Conservation (phyloP, 108 stramenopile species). For the Skeletonema grethae region DNA sequence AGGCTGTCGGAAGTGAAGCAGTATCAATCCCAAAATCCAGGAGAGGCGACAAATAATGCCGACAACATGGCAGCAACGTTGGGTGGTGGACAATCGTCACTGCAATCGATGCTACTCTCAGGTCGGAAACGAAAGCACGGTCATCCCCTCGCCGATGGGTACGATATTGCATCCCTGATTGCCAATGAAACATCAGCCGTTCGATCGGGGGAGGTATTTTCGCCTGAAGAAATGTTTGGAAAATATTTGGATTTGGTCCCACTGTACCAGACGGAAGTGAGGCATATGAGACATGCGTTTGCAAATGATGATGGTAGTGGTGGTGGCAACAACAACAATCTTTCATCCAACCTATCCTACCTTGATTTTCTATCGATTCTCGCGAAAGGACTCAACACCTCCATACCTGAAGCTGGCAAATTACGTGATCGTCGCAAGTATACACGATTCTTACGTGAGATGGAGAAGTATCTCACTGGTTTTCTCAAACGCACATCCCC, state of each 20-base stretch:
- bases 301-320: constrained; percentile 6
- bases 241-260: constrained; percentile 76
- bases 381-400: constrained; percentile 45
- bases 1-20: constrained; percentile 61
- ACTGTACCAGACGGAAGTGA: constrained; percentile 45
- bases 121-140: constrained; percentile 65
- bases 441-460: constrained; percentile 59
- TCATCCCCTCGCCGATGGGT: constrained; percentile 80
- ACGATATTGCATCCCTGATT: constrained; percentile 69
- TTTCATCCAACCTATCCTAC: constrained; percentile 44
- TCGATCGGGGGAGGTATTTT: constrained; percentile 53
- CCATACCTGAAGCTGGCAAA: constrained; percentile 60
- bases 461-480: constrained; percentile 66
- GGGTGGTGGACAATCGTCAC: background rate
- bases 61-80: background rate
- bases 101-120: constrained; percentile 9
- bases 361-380: constrained; percentile 58
- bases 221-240: constrained; percentile 80
- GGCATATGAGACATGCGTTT: constrained; percentile 42
- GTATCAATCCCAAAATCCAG: constrained; percentile 69
- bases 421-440: constrained; percentile 80
- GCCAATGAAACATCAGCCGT: constrained; percentile 45
- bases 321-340: constrained; percentile 13
- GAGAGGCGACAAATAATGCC: background rate
- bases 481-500: constrained; percentile 75